phyloP scores from a whole-genome alignment of 2,329 filamentous ascomycete genomes.

The Sporothrix variecibatus region DNA sequence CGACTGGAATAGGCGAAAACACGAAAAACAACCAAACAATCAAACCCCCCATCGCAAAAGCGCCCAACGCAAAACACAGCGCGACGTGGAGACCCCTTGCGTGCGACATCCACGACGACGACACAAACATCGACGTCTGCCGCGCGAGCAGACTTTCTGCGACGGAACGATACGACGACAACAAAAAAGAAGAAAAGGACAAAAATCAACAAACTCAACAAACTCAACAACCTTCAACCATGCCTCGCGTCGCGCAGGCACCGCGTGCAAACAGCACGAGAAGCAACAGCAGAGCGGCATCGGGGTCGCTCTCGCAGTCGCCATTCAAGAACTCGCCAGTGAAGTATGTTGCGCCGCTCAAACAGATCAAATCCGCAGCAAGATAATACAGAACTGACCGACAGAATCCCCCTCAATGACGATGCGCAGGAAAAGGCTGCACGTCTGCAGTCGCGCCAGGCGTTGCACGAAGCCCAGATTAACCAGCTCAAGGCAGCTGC shows the following conservation, averaged over 20 bases:
- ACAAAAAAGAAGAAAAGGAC: conserved; percentile 30
- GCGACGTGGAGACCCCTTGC: conserved; percentile 18
- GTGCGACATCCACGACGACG: conserved; percentile 14
- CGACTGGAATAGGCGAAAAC: conserved; percentile 25
- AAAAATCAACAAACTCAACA: conserved; percentile 15
- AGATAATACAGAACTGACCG: neutral
- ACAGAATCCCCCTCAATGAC: conserved; percentile 92
- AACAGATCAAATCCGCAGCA: neutral
- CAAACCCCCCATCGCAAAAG: conserved; percentile 5
- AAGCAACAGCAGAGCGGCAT: conserved; percentile 46
- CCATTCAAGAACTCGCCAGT: conserved; percentile 61
- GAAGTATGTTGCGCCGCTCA: conserved; percentile 48
- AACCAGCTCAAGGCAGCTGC: conserved; percentile 81
- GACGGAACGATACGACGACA: neutral
- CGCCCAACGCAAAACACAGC: conserved; percentile 14
- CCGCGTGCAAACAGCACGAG: conserved; percentile 49
- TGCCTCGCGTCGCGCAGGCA: conserved; percentile 61
- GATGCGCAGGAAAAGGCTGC: conserved; percentile 89
- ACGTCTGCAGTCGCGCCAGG: conserved; percentile 83
- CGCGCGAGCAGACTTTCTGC: conserved; percentile 6
- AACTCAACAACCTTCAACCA: conserved; percentile 35
- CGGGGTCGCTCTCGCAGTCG: conserved; percentile 50
- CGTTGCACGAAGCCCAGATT: conserved; percentile 85
- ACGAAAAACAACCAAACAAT: conserved; percentile 26
- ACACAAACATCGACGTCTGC: neutral